phyloP scores from a whole-genome alignment of 495 filamentous ascomycete species.

The Amniculicola lignicola region DNA sequence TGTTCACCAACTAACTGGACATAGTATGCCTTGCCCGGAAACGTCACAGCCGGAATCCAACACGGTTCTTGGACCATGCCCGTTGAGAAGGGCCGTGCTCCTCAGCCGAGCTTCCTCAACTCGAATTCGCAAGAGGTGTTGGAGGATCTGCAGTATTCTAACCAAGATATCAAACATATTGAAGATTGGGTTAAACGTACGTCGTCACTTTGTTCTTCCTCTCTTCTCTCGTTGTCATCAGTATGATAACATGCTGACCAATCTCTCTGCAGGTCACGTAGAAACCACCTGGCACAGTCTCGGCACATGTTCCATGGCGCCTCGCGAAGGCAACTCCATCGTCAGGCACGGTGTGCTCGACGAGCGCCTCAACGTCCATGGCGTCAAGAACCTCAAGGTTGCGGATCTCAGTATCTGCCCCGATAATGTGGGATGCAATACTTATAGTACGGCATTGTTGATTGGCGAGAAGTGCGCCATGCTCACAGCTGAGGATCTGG shows the following conservation, averaged over 20 bases:
- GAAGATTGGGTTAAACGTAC: slow-evolving; percentile 69
- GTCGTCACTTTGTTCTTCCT: background rate
- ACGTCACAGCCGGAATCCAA: slow-evolving; percentile 69
- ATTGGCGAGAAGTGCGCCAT: slow-evolving; percentile 82
- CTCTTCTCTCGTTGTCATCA: background rate
- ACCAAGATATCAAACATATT: slow-evolving; percentile 64
- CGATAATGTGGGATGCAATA: slow-evolving; percentile 80
- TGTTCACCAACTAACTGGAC: background rate
- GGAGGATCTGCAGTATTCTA: slow-evolving; percentile 63
- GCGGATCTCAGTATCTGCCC: slow-evolving; percentile 78
- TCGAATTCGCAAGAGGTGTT: slow-evolving; percentile 54
- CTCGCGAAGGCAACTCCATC: slow-evolving; percentile 71
- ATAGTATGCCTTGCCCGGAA: slow-evolving; percentile 67
- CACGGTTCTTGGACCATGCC: slow-evolving; percentile 52
- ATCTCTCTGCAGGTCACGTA: slow-evolving; percentile 50
- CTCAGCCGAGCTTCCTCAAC: slow-evolving; percentile 48
- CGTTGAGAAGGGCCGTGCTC: slow-evolving; percentile 48
- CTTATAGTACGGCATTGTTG: slow-evolving; percentile 69
- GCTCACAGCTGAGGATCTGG: slow-evolving; percentile 70
- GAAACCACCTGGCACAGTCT: slow-evolving; percentile 75
- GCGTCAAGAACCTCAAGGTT: slow-evolving; percentile 76
- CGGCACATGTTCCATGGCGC: slow-evolving; percentile 78
- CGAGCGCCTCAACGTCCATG: slow-evolving; percentile 75
- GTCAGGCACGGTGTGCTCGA: slow-evolving; percentile 79
- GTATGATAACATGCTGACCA: slow-evolving; percentile 21